phyloP scores from a whole-genome alignment of 768 basidiomycete genomes.

The Tricholoma saponaceum region DNA sequence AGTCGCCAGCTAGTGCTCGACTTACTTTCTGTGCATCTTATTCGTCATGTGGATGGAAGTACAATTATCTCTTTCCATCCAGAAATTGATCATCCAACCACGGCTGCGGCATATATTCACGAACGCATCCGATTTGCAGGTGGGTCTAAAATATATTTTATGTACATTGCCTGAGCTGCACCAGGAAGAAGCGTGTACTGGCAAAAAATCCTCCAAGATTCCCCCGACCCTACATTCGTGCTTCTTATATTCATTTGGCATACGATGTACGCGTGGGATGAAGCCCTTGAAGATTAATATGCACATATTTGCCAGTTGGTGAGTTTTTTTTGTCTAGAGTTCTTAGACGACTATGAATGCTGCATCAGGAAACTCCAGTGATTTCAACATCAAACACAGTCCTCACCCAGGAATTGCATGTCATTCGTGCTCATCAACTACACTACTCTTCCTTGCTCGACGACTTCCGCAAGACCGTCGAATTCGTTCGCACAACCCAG shows the following conservation, averaged over 20 bases:
- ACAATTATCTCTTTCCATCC: conserved; percentile 52
- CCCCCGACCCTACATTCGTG: conserved; percentile 21
- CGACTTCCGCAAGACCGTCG: conserved; percentile 39
- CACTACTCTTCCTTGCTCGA: conserved; percentile 51
- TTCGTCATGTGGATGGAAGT: conserved; percentile 40
- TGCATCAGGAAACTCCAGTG: conserved; percentile 39
- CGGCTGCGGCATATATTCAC: conserved; percentile 38
- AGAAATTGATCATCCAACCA: conserved; percentile 32
- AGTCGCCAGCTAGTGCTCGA: too few species aligned
- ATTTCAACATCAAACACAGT: conserved; percentile 35
- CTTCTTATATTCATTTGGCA: conserved; percentile 23
- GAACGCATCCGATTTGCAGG: conserved; percentile 48
- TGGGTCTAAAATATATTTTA: conserved; percentile 5
- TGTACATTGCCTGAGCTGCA: neutral
- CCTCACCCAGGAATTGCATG: conserved; percentile 46
- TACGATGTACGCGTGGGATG: conserved; percentile 24
- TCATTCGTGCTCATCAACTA: conserved; percentile 49
- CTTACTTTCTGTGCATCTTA: too few species aligned
- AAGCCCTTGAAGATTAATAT: conserved; percentile 21
- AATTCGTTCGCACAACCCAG: conserved; percentile 36
- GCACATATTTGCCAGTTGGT: conserved; percentile 22
- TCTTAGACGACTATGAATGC: neutral
- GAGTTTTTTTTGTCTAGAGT: neutral
- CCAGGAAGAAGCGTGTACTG: conserved; percentile 22
- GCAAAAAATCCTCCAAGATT: conserved; percentile 21